These are phyloP conservation scores for Lepidium campestre DNA, from an alignment of 441 rosid species.

Conservation along the genomic window DNA sequence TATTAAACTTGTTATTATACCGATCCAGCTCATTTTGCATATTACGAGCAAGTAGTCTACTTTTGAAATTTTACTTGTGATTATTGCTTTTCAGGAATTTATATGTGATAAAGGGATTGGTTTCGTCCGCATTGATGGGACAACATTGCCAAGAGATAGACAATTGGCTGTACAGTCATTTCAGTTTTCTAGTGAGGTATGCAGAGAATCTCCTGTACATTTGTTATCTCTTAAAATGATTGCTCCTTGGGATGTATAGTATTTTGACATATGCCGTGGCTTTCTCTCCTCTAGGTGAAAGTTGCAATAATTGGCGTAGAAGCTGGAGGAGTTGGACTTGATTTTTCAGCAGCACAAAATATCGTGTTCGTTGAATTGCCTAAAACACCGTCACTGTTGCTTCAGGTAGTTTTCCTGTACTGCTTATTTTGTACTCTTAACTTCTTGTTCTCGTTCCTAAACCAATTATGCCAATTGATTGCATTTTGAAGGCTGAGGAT, in stretches of 20 bases:
- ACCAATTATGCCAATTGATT: slow-evolving; percentile 3
- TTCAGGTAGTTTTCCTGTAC: slow-evolving; percentile 48
- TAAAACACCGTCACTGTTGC: slow-evolving; percentile 81
- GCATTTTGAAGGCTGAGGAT: slow-evolving; percentile 77
- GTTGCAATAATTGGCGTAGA: slow-evolving; percentile 87
- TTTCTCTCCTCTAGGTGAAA: slow-evolving; percentile 47
- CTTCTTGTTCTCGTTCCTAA: neutral
- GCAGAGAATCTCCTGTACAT: slow-evolving; percentile 19
- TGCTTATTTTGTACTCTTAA: neutral
- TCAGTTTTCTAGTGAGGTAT: slow-evolving; percentile 62
- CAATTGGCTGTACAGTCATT: slow-evolving; percentile 78
- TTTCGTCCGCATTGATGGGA: slow-evolving; percentile 96
- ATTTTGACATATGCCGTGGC: slow-evolving; percentile 8
- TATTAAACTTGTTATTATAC: neutral
- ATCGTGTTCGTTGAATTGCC: slow-evolving; percentile 95
- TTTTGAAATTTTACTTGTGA: neutral
- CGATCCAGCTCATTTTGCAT: slow-evolving; percentile 11
- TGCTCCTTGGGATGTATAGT: slow-evolving; percentile 9
- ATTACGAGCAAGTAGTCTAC: neutral
- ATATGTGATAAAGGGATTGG: slow-evolving; percentile 73
- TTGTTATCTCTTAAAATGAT: slow-evolving; percentile 2
- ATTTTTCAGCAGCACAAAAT: slow-evolving; percentile 84
- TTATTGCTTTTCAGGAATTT: slow-evolving; percentile 52
- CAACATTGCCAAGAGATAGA: slow-evolving; percentile 78
- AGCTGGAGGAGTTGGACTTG: slow-evolving; percentile 96